phyloP scores from a whole-genome alignment of 78 protist species.

The Dictyostelium intermedium region DNA sequence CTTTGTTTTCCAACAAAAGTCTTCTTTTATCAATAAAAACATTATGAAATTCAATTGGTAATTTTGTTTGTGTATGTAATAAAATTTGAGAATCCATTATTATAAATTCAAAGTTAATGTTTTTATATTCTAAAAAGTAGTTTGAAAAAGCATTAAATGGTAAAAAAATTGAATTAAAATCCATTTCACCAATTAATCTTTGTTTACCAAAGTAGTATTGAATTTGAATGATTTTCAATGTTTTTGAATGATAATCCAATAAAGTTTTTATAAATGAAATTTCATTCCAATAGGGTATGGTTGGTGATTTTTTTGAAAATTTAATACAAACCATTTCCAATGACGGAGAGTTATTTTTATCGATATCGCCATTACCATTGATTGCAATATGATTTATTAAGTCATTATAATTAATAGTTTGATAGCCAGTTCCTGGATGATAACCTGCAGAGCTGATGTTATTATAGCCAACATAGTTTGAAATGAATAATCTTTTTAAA shows the following conservation, averaged over 20 bases:
- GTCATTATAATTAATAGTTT: background rate
- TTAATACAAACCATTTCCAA: background rate
- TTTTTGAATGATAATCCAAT: background rate
- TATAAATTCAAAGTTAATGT: background rate
- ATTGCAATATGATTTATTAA: background rate
- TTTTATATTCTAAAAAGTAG: background rate
- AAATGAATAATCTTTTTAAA: background rate
- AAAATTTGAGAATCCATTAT: background rate
- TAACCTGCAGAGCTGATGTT: background rate
- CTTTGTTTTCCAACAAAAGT: background rate
- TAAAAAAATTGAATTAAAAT: background rate
- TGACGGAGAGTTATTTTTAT: background rate
- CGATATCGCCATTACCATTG: background rate
- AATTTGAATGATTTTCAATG: background rate
- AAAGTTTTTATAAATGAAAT: background rate
- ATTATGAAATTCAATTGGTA: background rate
- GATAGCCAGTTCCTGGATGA: background rate
- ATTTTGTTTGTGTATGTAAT: background rate
- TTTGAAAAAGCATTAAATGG: background rate
- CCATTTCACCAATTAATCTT: background rate
- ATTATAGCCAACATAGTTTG: background rate
- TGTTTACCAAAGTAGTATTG: background rate
- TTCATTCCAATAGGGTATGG: background rate
- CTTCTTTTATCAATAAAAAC: background rate
- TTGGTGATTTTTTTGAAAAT: background rate